phyloP scores from a whole-genome alignment of 768 basidiomycete genomes.

The Artomyces pyxidatus region DNA sequence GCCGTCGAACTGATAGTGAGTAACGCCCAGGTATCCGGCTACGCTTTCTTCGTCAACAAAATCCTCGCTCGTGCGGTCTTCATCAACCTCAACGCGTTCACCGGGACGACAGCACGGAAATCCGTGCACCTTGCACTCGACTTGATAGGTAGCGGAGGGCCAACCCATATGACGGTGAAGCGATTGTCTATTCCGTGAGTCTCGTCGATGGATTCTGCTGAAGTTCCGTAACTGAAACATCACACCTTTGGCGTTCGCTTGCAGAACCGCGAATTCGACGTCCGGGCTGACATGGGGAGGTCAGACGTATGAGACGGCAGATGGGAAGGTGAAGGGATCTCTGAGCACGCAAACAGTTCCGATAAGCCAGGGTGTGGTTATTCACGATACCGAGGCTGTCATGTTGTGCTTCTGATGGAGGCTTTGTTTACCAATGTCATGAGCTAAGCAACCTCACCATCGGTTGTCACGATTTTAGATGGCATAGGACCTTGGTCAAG shows the following conservation, averaged over 20 bases:
- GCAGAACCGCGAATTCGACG: conserved; percentile 41
- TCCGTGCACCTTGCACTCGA: conserved; percentile 1
- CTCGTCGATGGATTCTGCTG: not conserved
- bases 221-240: not conserved
- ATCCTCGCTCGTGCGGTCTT: conserved; percentile 42
- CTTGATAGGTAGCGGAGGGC: conserved; percentile 19
- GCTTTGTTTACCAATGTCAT: too few relatives aligned
- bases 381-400: conserved; percentile 41
- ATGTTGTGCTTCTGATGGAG: conserved; percentile 28
- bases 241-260: not conserved
- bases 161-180: conserved; percentile 36
- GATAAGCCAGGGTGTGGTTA: conserved; percentile 33
- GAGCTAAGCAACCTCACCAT: too few relatives aligned
- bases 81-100: conserved; percentile 48
- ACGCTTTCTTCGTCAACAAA: conserved; percentile 48
- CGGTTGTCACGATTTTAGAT: too few relatives aligned
- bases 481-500: too few relatives aligned
- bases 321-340: conserved; percentile 33
- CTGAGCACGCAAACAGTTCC: conserved; percentile 22
- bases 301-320: conserved; percentile 45
- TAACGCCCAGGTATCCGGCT: conserved; percentile 44
- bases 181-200: conserved; percentile 39
- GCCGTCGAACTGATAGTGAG: conserved; percentile 42
- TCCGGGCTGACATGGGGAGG: conserved; percentile 50
- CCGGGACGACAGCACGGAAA: conserved; percentile 1